These are phyloP conservation scores for Hippophae gyantsensis DNA, from an alignment of 306 rosid species.

Conservation along the genomic window DNA sequence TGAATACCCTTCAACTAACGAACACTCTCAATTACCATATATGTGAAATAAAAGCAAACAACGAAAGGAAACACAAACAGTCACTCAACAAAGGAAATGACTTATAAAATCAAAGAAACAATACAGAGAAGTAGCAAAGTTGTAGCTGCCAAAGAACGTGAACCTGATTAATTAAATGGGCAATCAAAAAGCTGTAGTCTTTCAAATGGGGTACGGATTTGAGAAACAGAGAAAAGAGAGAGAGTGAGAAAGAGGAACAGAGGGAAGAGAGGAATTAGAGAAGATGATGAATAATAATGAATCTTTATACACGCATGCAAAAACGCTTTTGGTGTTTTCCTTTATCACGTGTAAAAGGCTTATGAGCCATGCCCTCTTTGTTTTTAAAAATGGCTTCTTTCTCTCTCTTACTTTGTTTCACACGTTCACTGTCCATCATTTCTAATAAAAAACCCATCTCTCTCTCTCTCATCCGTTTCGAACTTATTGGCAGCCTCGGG, in stretches of 20 bases:
- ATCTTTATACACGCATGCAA: constrained; percentile 83
- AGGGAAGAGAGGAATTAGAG: constrained; percentile 2
- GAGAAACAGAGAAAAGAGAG: constrained; percentile 2
- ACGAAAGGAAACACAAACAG: neutral
- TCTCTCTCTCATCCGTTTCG: constrained; percentile 11
- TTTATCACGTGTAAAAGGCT: constrained; percentile 69
- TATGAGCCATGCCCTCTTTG: constrained; percentile 27
- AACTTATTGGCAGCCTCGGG: constrained; percentile 59
- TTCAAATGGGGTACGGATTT: constrained; percentile 19
- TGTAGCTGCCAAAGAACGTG: constrained; percentile 10
- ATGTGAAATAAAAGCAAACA: neutral
- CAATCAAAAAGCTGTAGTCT: neutral
- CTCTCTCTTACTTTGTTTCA: constrained; percentile 19
- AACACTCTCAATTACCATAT: constrained; percentile 5
- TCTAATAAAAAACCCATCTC: constrained; percentile 5
- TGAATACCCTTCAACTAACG: constrained; percentile 28
- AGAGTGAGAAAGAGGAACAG: neutral
- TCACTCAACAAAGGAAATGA: neutral
- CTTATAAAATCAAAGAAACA: neutral
- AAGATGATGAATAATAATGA: constrained; percentile 53
- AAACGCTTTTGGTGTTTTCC: constrained; percentile 59
- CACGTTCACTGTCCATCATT: neutral
- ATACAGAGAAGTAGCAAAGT: neutral
- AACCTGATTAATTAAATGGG: constrained; percentile 8
- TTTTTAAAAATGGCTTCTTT: constrained; percentile 19